Evolutionary conservation across 179 eudicot species (phyloP), one percentile per base, ranked within the genome.

Genomic region (Nepenthes alata): DNA sequence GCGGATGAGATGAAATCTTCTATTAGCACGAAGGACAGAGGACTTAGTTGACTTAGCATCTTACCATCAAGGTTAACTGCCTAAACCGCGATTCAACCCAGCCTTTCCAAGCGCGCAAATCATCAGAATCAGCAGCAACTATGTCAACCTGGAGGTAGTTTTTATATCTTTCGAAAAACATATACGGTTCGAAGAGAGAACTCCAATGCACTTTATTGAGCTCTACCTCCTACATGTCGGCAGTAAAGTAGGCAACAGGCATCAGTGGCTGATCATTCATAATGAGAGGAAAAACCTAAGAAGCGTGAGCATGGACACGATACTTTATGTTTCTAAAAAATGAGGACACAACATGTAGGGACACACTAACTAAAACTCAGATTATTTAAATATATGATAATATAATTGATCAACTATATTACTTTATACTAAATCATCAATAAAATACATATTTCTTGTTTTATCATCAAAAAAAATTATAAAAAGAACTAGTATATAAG

Each of bases 41-140:
- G 11, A 65, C 52, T 45, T 7, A 65, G 57, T 48, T 25, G 25
- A 25, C 25, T 25, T 15, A 47, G 5, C 37, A 68, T 39, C 62
- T 66, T 83, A 89, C 95, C 95, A 71, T 81, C 74, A 85, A 69
- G 37, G 93, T 86, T 53, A 93, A 65, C 75, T 89, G 96, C 65
- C 96, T 79, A 37, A 93, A 74, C 54, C 98, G 83, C 38, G 98
- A 93, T 73, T 93, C 98, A 49, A 93, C 98, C 98, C 95, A 89
- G 34, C 98, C 96, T 78, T 74, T 86, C 98, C 98, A 93, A 57
- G 88, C 79, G 66, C 81, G 84, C 77, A 93, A 64, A 74, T 93
- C 95, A 77, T 81, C 88, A 47, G 74, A 70, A 73, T 89, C 87
- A 63, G 84, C 80, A 12, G 96, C 95, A 68, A 78, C 50, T 35